Base-by-base conservation (phyloP, 2,329 filamentous ascomycete species). In the Diaporthe vexans region DNA sequence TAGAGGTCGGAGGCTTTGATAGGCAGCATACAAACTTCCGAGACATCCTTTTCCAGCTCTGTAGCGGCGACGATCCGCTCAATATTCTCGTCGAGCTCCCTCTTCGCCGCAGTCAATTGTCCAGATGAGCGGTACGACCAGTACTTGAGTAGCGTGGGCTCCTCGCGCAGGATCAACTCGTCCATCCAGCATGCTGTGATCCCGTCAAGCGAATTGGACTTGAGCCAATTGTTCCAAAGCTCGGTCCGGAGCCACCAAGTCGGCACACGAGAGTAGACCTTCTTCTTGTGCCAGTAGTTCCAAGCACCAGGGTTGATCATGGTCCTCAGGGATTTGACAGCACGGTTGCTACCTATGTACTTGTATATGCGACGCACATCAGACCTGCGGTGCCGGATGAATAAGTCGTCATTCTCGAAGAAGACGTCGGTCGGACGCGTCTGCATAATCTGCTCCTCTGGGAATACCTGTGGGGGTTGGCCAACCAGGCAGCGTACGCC, bases 171-270 rank as follows among this genome's bases (percentile, higher is more conserved):
- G 17, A 88, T 83, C 24, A 84, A 80, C 79, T 88, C 87, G 75
- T 88, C 87, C 79, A 88, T 83, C 84, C 86, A 88, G 74, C 86
- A 86, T 1, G 85, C 84, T 17, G 85, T 85, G 9, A 88, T 84
- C 19, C 85, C 87, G 67, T 89, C 87, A 17, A 88, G 81, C 43
- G 83, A 83, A 40, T 81, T 81, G 0, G 82, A 82, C 29, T 85
- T 84, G 67, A 87, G 85, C 87, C 87, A 88, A 19, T 83, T 81
- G 74, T 86, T 86, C 87, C 87, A 88, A 54, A 88, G 83, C 74
- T 85, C 81, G 1, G 86, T 87, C n/a, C 87, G 82, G 65, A 87
- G 83, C 65, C 81, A 84, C 75, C 86, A 86, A 10, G 87, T 88
- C 0, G 86, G 86, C 0, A 87, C 78, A 1, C 78, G 83, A 3